Evolutionary conservation across 129 eudicot genomes (phyloP), one percentile per base, ranked within the genome.

Genomic region (carrot (Daucus carota)): DNA sequence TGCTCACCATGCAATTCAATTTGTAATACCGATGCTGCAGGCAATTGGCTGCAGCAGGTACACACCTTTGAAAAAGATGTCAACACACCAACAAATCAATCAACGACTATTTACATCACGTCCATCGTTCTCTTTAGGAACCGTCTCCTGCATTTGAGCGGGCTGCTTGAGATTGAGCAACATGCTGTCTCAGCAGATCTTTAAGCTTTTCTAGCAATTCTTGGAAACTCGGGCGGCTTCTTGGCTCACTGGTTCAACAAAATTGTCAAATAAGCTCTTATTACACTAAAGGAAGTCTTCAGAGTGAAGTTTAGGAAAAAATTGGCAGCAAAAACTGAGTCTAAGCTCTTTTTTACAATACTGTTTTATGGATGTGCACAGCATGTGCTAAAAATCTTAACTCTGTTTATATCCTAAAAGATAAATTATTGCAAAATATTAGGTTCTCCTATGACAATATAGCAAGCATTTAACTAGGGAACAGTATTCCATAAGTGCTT

Each of bases 141-240:
- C 57, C 76, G 74, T 85, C 88, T 79, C 78, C 90, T 75, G 90
- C 80, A 85, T 75, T 77, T 44, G 83, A 79, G 24, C 91, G 91
- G 42, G 86, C 84, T 28, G 95, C 90, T 70, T 87, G 96, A 69
- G 85, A 81, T 46, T 93, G 98, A 70, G 50, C 34, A 10, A 87
- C 75, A 70, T 75, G 83, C 72, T 84, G 90, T 83, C 80, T 87
- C 78, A 85, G 96, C 79, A 93, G 46, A 18, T 90, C 92, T 80
- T 86, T 93, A 26, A 93, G 92, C 77, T 84, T 93, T 36, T 93
- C 98, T 24, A 90, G 81, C 81, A 93, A 66, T 83, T 93, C 98
- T 73, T 88, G 98, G 84, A 93, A 93, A 14, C 97, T 76, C 29
- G 98, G 98, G 36, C 98, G 92, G 15, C 80, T 68, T 77, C 86